These are phyloP conservation scores for Erigeron philadelphicus DNA, from an alignment of 140 eudicot genomes.

Conservation along the genomic window DNA sequence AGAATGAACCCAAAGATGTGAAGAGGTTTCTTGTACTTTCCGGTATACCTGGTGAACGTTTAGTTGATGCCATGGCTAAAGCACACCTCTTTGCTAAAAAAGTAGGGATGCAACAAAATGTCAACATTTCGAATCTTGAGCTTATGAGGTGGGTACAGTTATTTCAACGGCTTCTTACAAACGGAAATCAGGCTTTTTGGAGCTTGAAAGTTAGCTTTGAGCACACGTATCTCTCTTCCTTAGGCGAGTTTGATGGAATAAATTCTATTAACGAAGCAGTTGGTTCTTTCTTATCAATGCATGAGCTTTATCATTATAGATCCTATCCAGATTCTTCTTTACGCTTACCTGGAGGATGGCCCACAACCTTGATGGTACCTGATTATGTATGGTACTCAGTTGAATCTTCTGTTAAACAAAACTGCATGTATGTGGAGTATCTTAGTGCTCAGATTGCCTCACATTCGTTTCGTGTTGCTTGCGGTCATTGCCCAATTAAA, in stretches of 20 bases:
- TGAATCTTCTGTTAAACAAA: conserved; percentile 69
- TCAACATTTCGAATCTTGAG: conserved; percentile 62
- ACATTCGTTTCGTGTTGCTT: conserved; percentile 24
- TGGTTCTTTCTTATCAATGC: conserved; percentile 39
- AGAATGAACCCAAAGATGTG: conserved; percentile 55
- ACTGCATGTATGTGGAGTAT: conserved; percentile 68
- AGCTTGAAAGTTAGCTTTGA: conserved; percentile 89
- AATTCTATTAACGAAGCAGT: conserved; percentile 44
- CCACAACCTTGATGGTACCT: conserved; percentile 51
- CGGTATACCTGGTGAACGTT: conserved; percentile 50
- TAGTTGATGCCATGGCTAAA: conserved; percentile 76
- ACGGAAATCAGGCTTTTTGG: conserved; percentile 68
- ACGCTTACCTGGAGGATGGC: conserved; percentile 91
- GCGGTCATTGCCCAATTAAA: conserved; percentile 22
- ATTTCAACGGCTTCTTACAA: conserved; percentile 64
- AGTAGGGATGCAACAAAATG: conserved; percentile 42
- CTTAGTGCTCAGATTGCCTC: conserved; percentile 58
- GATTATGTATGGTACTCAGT: conserved; percentile 61
- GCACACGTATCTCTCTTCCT: conserved; percentile 81
- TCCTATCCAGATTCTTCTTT: conserved; percentile 29
- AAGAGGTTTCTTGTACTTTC: conserved; percentile 71
- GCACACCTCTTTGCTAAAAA: conserved; percentile 67
- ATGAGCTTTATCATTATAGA: conserved; percentile 28
- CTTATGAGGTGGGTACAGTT: conserved; percentile 92
- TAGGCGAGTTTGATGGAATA: conserved; percentile 71